A percentile compares a stretch with the other conserved stretches of the same genome.
phyloP scores from a whole-genome alignment of 2,329 filamentous ascomycete species.

The Colletotrichum caudatum region DNA sequence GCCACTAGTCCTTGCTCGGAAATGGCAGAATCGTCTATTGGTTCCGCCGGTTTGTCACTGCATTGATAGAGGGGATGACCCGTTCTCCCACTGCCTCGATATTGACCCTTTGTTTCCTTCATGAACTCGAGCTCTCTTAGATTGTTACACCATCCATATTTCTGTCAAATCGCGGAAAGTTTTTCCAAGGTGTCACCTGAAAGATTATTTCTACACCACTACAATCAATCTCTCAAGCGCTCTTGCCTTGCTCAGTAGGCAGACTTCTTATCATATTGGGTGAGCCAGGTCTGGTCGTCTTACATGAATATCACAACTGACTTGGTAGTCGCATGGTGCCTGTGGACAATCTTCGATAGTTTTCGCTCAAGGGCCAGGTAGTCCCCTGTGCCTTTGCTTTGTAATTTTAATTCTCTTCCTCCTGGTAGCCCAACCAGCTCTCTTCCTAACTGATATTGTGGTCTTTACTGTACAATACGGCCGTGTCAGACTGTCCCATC shows the following conservation, averaged over 20 bases:
- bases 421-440: background rate
- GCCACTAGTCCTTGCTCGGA: slow-evolving; percentile 5
- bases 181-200: no score
- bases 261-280: background rate
- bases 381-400: slow-evolving; percentile 11
- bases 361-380: background rate
- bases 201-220: background rate
- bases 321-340: background rate
- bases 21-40: background rate
- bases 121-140: background rate
- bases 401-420: slow-evolving; percentile 1
- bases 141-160: background rate
- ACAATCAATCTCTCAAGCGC: background rate
- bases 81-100: background rate
- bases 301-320: background rate
- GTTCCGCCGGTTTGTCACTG: slow-evolving; percentile 12
- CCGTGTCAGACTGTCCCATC: background rate
- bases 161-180: background rate
- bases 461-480: background rate
- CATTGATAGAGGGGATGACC: background rate
- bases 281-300: background rate
- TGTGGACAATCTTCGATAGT: background rate
- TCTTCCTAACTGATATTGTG: background rate
- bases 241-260: no score
- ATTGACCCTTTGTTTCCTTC: background rate